Percentiles rank a stretch among this genome's conserved stretches.
Conservation (phyloP, 2,329 filamentous ascomycete genomes). For the Cadophora malorum region DNA sequence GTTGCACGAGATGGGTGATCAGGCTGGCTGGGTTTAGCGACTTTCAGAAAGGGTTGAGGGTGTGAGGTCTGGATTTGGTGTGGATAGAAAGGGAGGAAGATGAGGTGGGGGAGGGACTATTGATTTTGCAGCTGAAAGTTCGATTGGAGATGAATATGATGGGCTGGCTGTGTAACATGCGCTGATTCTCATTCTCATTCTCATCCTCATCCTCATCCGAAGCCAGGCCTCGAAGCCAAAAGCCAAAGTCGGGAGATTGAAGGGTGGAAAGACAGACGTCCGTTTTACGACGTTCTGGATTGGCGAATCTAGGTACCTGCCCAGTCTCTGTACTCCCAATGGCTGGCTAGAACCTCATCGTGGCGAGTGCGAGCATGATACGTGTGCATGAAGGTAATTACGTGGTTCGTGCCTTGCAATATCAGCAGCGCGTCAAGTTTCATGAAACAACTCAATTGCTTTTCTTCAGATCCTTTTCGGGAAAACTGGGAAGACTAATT, state of each 20-base stretch:
- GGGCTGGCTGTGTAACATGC: background rate
- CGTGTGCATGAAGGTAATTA: slow-evolving; percentile 3
- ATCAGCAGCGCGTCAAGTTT: background rate
- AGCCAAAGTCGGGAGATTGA: background rate
- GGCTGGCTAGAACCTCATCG: background rate
- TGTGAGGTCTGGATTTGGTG: background rate
- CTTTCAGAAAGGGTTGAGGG: background rate
- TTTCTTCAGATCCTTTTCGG: background rate
- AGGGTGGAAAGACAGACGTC: background rate
- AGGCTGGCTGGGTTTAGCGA: background rate
- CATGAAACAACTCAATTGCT: background rate
- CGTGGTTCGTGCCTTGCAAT: slow-evolving; percentile 4
- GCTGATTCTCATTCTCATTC: too few species aligned
- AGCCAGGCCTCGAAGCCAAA: background rate
- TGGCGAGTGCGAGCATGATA: slow-evolving; percentile 15
- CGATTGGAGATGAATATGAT: too few species aligned
- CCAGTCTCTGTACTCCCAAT: background rate
- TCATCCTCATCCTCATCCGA: background rate
- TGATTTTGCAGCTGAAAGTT: background rate
- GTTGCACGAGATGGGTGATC: slow-evolving; percentile 9
- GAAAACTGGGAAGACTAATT: background rate
- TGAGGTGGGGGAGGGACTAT: background rate
- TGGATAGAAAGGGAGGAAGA: background rate
- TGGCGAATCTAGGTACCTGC: background rate
- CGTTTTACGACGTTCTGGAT: background rate